Evolutionary conservation across 805 yeast genomes (phyloP), one percentile per base, ranked within the genome.

Genomic region (Cyberlindnera mrakii): DNA sequence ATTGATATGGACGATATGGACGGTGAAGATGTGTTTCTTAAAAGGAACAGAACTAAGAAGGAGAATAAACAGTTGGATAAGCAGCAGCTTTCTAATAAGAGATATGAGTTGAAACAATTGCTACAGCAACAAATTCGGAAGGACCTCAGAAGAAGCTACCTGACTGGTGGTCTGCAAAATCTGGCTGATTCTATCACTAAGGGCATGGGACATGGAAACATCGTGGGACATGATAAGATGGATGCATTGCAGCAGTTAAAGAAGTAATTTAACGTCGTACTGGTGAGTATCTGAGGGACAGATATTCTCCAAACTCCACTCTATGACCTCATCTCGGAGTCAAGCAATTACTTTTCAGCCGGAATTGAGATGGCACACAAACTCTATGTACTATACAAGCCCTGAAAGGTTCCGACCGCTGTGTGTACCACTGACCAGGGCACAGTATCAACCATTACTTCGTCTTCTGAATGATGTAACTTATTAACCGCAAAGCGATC

Each of bases 151-250:
- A 72, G 81, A 53, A 80, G 83, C 32, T 88, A 87, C 60, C 66
- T 87, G 46, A 85, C 95, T 18, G 84, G 89, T 59, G 96, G 96
- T 0, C 63, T 82, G 39, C 71, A 74, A 37, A 87, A 86, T 57
- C 65, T 87, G 52, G 96, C 96, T 1, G 90, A 85, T 57, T 71
- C 82, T 57, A 68, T 90, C 54, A 73, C 82, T 6, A 74, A 78
- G 43, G 85, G 86, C 15, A 70, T 75, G 41, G 80, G 85, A 5
- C 91, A 83, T 59, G 67, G 71, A 25, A 68, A 73, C 18, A 78
- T 90, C 40, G 67, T 87, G 56, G 96, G 96, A 0, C 81, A 78
- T 52, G 74, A 74, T 38, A 75, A 75, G 50, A 72, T 72, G 36
- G 77, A 80, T 54, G 96, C 96, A 0, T 66, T 86, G 44, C 77